Conservation (phyloP, 2,329 filamentous ascomycete species). For the Colletotrichum filicis region DNA sequence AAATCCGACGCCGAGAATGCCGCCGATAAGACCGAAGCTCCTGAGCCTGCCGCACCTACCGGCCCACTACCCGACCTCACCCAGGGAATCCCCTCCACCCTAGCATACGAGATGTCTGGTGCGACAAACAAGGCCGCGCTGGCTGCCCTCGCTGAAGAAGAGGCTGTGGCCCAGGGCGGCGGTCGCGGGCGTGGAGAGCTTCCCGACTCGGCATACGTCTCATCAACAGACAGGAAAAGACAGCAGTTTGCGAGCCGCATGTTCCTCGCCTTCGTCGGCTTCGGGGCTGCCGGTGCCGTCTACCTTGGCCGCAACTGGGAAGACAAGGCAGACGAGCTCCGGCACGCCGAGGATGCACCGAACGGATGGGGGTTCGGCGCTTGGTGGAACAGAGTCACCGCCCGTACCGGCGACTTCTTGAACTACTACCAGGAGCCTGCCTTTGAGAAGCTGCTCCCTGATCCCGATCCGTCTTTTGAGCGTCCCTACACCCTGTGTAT, state of each 20-base stretch:
- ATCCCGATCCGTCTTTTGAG: slow-evolving; percentile 80
- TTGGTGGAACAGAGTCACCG: slow-evolving; percentile 84
- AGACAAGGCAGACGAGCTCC: slow-evolving; percentile 77
- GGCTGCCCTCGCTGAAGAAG: slow-evolving; percentile 36
- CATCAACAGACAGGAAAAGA: slow-evolving; percentile 86
- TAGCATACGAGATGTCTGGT: slow-evolving; percentile 77
- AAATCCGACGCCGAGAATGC: slow-evolving; percentile 18
- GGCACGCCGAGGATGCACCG: slow-evolving; percentile 74
- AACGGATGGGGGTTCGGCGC: slow-evolving; percentile 80
- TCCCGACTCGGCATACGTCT: slow-evolving; percentile 85
- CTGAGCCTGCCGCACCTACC: slow-evolving; percentile 35
- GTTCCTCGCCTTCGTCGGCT: slow-evolving; percentile 70
- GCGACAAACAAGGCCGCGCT: slow-evolving; percentile 41
- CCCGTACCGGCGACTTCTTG: slow-evolving; percentile 79
- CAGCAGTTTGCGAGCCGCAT: slow-evolving; percentile 80
- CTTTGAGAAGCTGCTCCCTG: slow-evolving; percentile 91
- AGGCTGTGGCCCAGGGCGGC: slow-evolving; percentile 57
- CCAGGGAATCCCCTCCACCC: slow-evolving; percentile 92
- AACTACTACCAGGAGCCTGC: slow-evolving; percentile 97
- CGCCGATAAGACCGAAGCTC: slow-evolving; percentile 26
- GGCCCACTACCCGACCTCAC: slow-evolving; percentile 88
- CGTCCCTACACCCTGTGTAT: slow-evolving; percentile 93
- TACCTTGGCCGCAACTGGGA: slow-evolving; percentile 94
- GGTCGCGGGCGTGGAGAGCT: slow-evolving; percentile 71
- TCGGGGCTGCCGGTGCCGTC: slow-evolving; percentile 67